These are phyloP conservation scores for Hymenoscyphus albidus DNA, from an alignment of 2,329 filamentous ascomycete genomes.

Conservation along the genomic window DNA sequence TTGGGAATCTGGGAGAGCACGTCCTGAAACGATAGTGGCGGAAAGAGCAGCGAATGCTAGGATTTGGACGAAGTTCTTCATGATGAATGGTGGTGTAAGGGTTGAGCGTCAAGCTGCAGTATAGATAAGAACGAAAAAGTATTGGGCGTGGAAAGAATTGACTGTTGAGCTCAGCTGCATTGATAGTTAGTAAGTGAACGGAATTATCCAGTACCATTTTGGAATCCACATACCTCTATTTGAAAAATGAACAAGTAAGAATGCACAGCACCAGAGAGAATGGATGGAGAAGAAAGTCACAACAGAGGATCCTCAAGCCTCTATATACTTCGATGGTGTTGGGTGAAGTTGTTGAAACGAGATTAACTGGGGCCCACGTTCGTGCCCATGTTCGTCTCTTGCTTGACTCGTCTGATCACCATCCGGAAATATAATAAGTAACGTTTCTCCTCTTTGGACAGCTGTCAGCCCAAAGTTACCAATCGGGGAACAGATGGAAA, in stretches of 20 bases:
- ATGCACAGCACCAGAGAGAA: conserved; percentile 28
- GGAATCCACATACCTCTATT: conserved; percentile 25
- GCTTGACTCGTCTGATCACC: conserved; percentile 30
- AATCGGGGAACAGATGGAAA: not conserved
- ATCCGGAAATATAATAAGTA: conserved; percentile 21
- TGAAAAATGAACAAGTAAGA: conserved; percentile 21
- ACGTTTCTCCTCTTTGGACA: conserved; percentile 10
- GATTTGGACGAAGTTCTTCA: conserved; percentile 41
- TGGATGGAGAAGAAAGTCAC: conserved; percentile 18
- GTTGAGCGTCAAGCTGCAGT: conserved; percentile 26
- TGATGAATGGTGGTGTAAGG: conserved; percentile 31
- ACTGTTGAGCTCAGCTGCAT: conserved; percentile 31
- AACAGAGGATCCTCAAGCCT: conserved; percentile 11
- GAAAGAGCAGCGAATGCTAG: conserved; percentile 38
- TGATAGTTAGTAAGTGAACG: conserved; percentile 17
- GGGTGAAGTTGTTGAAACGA: conserved; percentile 23
- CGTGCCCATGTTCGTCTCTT: conserved; percentile 19
- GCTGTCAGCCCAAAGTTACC: not conserved
- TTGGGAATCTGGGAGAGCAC: conserved; percentile 24
- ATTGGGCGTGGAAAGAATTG: conserved; percentile 23
- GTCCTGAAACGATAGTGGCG: conserved; percentile 35
- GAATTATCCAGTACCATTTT: not conserved
- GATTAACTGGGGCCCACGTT: conserved; percentile 12
- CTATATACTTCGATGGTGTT: conserved; percentile 22
- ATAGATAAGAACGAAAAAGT: conserved; percentile 20